Evolutionary conservation across 2,329 filamentous ascomycete genomes (phyloP), one percentile per base, ranked within the genome.

Genomic region (Colletotrichum scovillei): DNA sequence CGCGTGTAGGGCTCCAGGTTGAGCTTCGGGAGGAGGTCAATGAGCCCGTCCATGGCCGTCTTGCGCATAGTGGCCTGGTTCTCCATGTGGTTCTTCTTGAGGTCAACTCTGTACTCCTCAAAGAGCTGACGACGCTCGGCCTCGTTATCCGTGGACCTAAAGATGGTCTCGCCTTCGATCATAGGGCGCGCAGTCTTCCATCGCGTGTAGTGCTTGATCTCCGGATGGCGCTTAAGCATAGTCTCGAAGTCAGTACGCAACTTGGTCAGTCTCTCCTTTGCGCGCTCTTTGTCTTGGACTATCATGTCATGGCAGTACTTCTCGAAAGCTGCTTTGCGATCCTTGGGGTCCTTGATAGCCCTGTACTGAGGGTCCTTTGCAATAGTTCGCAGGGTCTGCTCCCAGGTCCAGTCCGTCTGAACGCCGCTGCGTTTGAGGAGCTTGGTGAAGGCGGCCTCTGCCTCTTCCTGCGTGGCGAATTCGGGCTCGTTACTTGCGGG

Each of bases 151-250:
- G 95, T 96, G 35, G 95, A 96, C 78, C 95, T 93, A 86, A 98
- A 99, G 73, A 97, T 97, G 60, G 95, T 97, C 86, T 99, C 97
- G 63, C 93, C 93, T 83, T 98, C 95, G 75, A 99, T 95, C 76
- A 98, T 97, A 11, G 95, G 95, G 63, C 94, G 92, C 66, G 96
- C 97, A 19, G 95, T 98, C 88, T 95, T 97, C 97, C 97, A 99
- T 74, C 95, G 93, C 55, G 96, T 98, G 83, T 97, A 98, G 82
- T 98, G 92, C 83, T 95, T 97, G 83, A 99, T 98, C 83, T 99
- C 97, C 74, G 95, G 95, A 82, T 99, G 96, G 76, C 95, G 95
- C 84, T 93, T 95, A 77, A 99, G 89, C 97, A 99, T 99, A 68
- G 92, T 95, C 77, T 93, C 93, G 83, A 99, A 99, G 87, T 98